Evolutionary conservation across 2,329 filamentous ascomycete genomes (phyloP).

Genomic region (Dactylellina haptotyla): DNA sequence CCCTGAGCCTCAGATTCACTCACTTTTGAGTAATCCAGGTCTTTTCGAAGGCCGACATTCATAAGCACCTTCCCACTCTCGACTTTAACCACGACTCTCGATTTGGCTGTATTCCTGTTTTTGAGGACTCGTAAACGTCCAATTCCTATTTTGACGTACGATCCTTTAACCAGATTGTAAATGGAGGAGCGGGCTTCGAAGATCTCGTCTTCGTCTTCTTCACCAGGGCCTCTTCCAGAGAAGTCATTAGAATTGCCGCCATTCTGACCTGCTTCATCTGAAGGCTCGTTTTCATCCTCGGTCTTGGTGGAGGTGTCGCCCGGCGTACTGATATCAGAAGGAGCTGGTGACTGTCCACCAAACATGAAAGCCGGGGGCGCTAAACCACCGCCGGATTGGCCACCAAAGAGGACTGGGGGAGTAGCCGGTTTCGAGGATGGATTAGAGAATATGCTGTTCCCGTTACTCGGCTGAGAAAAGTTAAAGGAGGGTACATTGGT

Average conservation of each 20-base stretch:
- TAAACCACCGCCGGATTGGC: slow-evolving; percentile 19
- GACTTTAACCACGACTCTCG: slow-evolving; percentile 57
- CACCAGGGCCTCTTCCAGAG: slow-evolving; percentile 56
- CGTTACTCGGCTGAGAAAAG: slow-evolving; percentile 28
- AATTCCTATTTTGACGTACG: slow-evolving; percentile 56
- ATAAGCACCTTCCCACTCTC: slow-evolving; percentile 57
- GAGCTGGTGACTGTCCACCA: slow-evolving; percentile 37
- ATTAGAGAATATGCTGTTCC: slow-evolving; percentile 54
- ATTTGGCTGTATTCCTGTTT: slow-evolving; percentile 55
- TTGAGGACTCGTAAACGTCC: slow-evolving; percentile 57
- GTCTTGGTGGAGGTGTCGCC: slow-evolving; percentile 54
- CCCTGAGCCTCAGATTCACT: slow-evolving; percentile 51
- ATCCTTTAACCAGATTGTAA: slow-evolving; percentile 55
- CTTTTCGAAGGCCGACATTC: slow-evolving; percentile 56
- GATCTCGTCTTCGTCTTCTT: slow-evolving; percentile 57
- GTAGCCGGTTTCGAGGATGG: slow-evolving; percentile 28
- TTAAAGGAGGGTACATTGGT: slow-evolving; percentile 36
- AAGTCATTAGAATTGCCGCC: slow-evolving; percentile 53
- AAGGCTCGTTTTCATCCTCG: slow-evolving; percentile 56
- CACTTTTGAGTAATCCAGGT: slow-evolving; percentile 53
- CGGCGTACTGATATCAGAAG: slow-evolving; percentile 52
- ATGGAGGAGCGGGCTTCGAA: slow-evolving; percentile 56
- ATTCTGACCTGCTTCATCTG: slow-evolving; percentile 49
- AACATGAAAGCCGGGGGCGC: slow-evolving; percentile 43
- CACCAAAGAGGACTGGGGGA: slow-evolving; percentile 31